A percentile compares a stretch with the other conserved stretches of the same genome.
Evolutionary conservation across 306 rosid genomes (phyloP).

Genomic region (Medicago ruthenica): DNA sequence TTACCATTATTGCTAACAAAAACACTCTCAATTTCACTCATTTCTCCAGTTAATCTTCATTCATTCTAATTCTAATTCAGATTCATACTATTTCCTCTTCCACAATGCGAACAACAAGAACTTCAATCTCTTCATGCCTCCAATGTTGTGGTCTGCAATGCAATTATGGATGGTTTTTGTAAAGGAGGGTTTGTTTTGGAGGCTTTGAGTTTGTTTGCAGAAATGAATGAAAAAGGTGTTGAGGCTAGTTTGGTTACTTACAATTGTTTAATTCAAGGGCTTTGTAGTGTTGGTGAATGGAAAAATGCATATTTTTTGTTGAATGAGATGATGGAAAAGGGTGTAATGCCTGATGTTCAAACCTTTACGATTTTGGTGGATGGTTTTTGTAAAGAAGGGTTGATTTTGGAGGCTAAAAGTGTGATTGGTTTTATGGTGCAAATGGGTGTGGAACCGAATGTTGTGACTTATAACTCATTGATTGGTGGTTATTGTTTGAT

Average conservation of each 20-base stretch:
- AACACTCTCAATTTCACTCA: too few relatives aligned
- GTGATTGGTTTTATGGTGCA: slow-evolving; percentile 42
- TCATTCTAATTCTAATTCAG: too few relatives aligned
- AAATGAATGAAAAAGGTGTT: slow-evolving; percentile 32
- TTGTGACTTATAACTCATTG: too few relatives aligned
- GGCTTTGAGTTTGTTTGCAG: too few relatives aligned
- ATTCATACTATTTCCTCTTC: too few relatives aligned
- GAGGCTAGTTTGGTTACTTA: slow-evolving; percentile 38
- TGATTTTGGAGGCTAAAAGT: slow-evolving; percentile 28
- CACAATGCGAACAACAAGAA: slow-evolving; percentile 15
- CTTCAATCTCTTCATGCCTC: neutral
- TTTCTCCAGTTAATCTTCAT: too few relatives aligned
- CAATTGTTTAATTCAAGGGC: slow-evolving; percentile 47
- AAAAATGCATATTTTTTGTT: slow-evolving; percentile 35
- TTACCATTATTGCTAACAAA: too few relatives aligned
- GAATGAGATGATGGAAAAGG: slow-evolving; percentile 44
- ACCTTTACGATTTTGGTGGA: slow-evolving; percentile 46
- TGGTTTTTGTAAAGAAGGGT: slow-evolving; percentile 49
- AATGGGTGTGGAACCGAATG: too few relatives aligned
- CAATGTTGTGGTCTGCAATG: slow-evolving; percentile 29
- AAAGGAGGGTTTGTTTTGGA: slow-evolving; percentile 34
- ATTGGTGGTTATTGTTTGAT: too few relatives aligned
- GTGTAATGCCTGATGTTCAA: slow-evolving; percentile 35
- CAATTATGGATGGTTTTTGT: slow-evolving; percentile 42
- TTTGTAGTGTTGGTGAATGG: slow-evolving; percentile 37